Evolutionary conservation across 2,329 filamentous ascomycete species (phyloP).

Genomic region (Fusarium protoensiforme): DNA sequence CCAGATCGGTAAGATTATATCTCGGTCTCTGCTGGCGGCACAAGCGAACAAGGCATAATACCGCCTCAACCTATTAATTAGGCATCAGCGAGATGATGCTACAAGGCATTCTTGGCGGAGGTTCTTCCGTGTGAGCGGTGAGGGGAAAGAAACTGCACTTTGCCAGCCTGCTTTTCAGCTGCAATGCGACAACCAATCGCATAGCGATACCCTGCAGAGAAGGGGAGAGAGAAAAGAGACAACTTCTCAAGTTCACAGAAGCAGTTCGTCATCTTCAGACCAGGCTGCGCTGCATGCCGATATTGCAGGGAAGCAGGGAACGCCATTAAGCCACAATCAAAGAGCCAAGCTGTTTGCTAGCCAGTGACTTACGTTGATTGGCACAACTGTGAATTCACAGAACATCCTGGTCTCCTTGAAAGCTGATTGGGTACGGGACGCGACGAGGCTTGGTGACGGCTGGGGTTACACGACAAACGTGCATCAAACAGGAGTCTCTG

Average conservation of each 20-base stretch:
- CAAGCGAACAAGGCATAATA: too few species aligned
- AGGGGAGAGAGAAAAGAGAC: not conserved
- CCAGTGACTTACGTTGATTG: not conserved
- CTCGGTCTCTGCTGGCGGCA: not conserved
- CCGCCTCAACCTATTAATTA: not conserved
- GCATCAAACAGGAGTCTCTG: not conserved
- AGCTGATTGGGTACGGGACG: not conserved
- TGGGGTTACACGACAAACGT: not conserved
- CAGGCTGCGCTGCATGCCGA: not conserved
- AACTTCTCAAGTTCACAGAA: not conserved
- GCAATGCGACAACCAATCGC: not conserved
- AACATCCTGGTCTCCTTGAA: not conserved
- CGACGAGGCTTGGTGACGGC: not conserved
- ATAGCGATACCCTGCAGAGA: not conserved
- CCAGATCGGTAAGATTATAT: not conserved
- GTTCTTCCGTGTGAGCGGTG: not conserved
- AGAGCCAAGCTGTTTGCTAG: not conserved
- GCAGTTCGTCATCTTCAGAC: not conserved
- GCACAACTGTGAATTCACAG: not conserved
- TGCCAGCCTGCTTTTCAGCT: not conserved
- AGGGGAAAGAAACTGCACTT: not conserved
- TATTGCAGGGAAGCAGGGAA: too few species aligned
- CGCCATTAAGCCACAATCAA: not conserved
- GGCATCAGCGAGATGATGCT: not conserved
- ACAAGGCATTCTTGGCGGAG: not conserved